These are phyloP conservation scores for Ceratocystis eucalypticola DNA, from an alignment of 2,329 filamentous ascomycete species.

Conservation along the genomic window DNA sequence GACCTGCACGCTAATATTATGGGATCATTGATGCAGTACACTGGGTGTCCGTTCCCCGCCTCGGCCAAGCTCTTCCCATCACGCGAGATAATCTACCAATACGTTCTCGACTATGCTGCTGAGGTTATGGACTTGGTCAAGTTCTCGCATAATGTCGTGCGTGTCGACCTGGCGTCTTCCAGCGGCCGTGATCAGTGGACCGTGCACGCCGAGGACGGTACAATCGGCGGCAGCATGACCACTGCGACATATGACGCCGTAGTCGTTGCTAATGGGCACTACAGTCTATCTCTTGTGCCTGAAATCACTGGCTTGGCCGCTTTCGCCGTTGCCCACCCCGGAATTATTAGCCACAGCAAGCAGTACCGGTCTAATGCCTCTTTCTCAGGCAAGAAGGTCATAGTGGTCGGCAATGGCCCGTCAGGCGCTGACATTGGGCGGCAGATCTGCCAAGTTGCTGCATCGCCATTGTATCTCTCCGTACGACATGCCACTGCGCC, in stretches of 20 bases:
- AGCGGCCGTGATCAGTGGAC: slow-evolving; percentile 20
- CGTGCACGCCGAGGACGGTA: slow-evolving; percentile 8
- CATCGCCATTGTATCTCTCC: slow-evolving; percentile 49
- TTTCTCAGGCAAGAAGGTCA: slow-evolving; percentile 57
- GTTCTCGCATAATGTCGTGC: slow-evolving; percentile 58
- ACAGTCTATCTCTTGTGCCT: slow-evolving; percentile 55
- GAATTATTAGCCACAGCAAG: slow-evolving; percentile 60
- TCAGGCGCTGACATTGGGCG: slow-evolving; percentile 72
- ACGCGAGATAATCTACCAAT: slow-evolving; percentile 56
- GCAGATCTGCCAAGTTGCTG: slow-evolving; percentile 54
- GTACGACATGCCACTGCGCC: slow-evolving; percentile 39
- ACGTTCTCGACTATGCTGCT: slow-evolving; percentile 57
- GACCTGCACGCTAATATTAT: slow-evolving; percentile 78
- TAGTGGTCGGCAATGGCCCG: slow-evolving; percentile 73
- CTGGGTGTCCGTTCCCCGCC: slow-evolving; percentile 51
- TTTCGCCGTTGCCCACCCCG: slow-evolving; percentile 48
- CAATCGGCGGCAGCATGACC: slow-evolving; percentile 27
- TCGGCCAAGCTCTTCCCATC: slow-evolving; percentile 60
- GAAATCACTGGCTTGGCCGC: slow-evolving; percentile 43
- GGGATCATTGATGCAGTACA: slow-evolving; percentile 65
- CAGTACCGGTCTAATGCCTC: slow-evolving; percentile 54
- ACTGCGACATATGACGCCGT: slow-evolving; percentile 56
- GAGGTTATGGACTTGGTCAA: slow-evolving; percentile 53
- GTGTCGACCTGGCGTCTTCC: slow-evolving; percentile 32
- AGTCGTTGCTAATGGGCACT: slow-evolving; percentile 64